A percentile compares a stretch with the other conserved stretches of the same genome.
phyloP scores from a whole-genome alignment of 495 filamentous ascomycete species.

The Podospora pseudoanserina region DNA sequence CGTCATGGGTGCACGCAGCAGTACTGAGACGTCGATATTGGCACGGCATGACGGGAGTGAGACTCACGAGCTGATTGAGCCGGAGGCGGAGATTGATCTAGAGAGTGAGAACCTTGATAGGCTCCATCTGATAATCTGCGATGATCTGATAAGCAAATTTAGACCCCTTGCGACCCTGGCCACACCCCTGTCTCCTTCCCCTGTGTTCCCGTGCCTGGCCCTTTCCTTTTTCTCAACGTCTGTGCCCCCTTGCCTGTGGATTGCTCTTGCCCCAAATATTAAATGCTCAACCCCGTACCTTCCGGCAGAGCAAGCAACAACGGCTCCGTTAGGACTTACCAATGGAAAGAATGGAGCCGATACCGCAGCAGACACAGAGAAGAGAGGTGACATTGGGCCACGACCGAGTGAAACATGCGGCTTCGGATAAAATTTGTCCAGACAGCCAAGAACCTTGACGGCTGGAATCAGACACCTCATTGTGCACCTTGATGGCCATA shows the following conservation, averaged over 20 bases:
- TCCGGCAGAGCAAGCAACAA: background rate
- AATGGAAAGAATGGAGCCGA: background rate
- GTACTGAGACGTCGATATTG: too few relatives aligned
- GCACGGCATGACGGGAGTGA: background rate
- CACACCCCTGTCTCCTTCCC: background rate
- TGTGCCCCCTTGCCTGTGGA: background rate
- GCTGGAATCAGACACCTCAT: constrained; percentile 7
- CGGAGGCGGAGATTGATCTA: background rate
- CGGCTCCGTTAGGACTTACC: background rate
- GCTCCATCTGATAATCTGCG: constrained; percentile 12
- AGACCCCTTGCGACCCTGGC: background rate
- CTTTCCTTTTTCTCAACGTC: background rate
- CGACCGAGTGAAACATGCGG: background rate
- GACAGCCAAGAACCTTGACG: constrained; percentile 21
- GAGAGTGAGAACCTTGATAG: constrained; percentile 25
- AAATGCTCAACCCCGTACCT: background rate
- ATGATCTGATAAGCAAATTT: constrained; percentile 21
- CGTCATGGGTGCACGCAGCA: too few relatives aligned
- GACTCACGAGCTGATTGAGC: background rate
- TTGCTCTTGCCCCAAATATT: background rate
- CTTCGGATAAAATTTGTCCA: background rate
- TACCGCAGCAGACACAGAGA: background rate
- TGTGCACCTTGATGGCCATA: constrained; percentile 18
- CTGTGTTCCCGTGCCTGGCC: background rate
- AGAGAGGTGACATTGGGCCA: background rate